A percentile compares a stretch with the other conserved stretches of the same genome.
Evolutionary conservation across 306 rosid genomes (phyloP).

Genomic region (Cucumis hystrix): DNA sequence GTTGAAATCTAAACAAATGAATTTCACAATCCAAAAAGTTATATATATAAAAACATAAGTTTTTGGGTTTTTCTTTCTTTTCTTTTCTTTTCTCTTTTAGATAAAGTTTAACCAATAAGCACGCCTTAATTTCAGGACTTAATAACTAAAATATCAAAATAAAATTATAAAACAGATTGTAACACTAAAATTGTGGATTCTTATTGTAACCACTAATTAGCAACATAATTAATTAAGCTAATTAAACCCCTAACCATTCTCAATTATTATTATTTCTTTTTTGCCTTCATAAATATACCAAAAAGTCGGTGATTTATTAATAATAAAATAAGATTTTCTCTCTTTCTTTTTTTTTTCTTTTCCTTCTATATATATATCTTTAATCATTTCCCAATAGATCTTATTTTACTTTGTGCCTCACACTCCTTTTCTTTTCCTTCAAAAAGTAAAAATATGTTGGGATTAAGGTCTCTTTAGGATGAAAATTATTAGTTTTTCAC

Average conservation of each 20-base stretch:
- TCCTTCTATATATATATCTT: background rate
- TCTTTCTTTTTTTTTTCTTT: background rate
- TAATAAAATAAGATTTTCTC: background rate
- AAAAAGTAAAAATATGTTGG: background rate
- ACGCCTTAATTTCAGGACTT: constrained; percentile 5
- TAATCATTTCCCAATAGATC: background rate
- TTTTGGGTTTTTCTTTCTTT: background rate
- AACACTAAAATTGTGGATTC: background rate
- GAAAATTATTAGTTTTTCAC: background rate
- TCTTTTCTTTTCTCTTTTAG: background rate
- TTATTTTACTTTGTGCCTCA: background rate
- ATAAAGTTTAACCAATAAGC: background rate
- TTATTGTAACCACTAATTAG: background rate
- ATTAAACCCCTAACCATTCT: background rate
- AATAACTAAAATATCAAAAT: too few relatives aligned
- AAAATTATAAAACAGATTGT: background rate
- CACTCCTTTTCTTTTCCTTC: background rate
- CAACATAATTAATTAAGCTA: background rate
- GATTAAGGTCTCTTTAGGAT: background rate
- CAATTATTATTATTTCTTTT: background rate
- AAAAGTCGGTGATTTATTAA: background rate
- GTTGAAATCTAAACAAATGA: background rate
- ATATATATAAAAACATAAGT: background rate
- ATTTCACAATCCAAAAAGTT: background rate
- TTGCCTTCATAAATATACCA: background rate